Evolutionary conservation across 768 basidiomycete species (phyloP).

Genomic region (Suillus tomentosus): DNA sequence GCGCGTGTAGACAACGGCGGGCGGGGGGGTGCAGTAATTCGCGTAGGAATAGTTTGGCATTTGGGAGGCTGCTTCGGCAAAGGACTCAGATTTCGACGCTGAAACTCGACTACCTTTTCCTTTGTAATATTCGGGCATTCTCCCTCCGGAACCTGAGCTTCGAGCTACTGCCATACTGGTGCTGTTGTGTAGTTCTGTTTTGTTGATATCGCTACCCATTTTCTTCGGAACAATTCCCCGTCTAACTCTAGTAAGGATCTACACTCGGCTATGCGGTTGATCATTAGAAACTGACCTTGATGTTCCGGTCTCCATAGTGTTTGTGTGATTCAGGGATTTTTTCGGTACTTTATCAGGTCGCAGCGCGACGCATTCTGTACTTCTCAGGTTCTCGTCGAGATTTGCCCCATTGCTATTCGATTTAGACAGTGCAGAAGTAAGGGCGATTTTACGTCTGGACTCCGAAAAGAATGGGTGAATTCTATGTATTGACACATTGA

Average conservation of each 20-base stretch:
- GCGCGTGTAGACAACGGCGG: constrained; percentile 41
- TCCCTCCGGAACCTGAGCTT: background rate
- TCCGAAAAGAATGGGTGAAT: constrained; percentile 21
- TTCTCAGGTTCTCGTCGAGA: background rate
- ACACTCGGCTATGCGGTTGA: background rate
- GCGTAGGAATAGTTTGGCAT: constrained; percentile 34
- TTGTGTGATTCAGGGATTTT: background rate
- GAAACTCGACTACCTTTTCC: constrained; percentile 9
- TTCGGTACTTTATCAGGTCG: background rate
- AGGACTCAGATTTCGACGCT: constrained; percentile 9
- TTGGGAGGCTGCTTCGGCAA: constrained; percentile 10
- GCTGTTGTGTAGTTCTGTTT: background rate
- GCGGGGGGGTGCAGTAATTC: constrained; percentile 30
- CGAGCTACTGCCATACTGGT: background rate
- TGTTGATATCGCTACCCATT: background rate
- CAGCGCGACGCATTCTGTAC: background rate
- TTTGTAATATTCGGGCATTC: background rate
- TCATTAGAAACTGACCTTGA: constrained; percentile 4
- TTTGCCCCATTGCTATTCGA: background rate
- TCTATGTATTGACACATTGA: constrained; percentile 16
- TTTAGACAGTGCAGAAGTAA: constrained; percentile 4
- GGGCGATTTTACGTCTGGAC: background rate
- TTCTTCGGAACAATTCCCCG: background rate
- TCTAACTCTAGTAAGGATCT: background rate
- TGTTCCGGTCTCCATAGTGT: background rate